Evolutionary conservation across 768 basidiomycete genomes (phyloP).

Genomic region (Candolleomyces eurysporus): DNA sequence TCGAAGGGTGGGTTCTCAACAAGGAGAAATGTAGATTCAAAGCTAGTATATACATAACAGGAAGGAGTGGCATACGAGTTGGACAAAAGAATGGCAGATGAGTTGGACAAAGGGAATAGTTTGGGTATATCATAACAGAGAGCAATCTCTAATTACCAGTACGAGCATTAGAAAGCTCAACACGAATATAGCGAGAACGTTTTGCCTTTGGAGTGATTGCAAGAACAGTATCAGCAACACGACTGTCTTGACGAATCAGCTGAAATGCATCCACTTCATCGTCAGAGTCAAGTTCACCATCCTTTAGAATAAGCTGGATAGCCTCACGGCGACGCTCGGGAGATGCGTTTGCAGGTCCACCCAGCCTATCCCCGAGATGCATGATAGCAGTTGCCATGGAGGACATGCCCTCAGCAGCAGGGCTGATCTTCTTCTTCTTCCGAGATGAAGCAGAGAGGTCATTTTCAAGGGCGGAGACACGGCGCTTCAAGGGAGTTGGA

Average conservation of each 20-base stretch:
- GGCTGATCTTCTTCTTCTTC: neutral
- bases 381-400: neutral
- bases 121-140: too few relatives aligned
- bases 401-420: neutral
- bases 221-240: conserved; percentile 6
- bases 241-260: neutral
- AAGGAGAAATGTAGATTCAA: neutral
- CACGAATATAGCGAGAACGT: conserved; percentile 4
- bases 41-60: conserved; percentile 5
- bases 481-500: too few relatives aligned
- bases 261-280: neutral
- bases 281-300: neutral
- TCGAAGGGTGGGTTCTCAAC: neutral
- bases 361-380: neutral
- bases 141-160: neutral
- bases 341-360: neutral
- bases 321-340: conserved; percentile 3
- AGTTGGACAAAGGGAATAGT: too few relatives aligned
- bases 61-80: neutral
- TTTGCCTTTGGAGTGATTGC: neutral
- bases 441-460: neutral
- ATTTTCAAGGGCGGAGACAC: neutral
- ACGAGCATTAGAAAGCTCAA: neutral
- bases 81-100: neutral
- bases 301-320: neutral